Evolutionary conservation across 441 rosid genomes (phyloP).

Genomic region (Pelargonium fulgidum): DNA sequence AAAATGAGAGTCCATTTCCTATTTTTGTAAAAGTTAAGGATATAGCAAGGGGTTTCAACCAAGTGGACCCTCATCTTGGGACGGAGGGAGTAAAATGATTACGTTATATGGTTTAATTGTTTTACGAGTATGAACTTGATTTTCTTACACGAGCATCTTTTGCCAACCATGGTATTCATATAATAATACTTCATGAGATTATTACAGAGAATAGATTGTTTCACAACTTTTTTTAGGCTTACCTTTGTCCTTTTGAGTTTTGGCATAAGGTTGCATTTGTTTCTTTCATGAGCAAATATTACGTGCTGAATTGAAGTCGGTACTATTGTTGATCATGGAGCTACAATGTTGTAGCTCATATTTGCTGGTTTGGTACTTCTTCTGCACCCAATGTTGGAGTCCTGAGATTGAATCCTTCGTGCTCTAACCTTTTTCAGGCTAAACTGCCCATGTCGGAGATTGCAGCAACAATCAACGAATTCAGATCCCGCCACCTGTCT

Average conservation of each 20-base stretch:
- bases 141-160: neutral
- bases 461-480: slow-evolving; percentile 80
- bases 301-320: neutral
- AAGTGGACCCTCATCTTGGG: too few species aligned
- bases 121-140: neutral
- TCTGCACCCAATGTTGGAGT: neutral
- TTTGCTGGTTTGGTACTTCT: neutral
- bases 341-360: neutral
- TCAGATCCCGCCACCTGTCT: slow-evolving; percentile 84
- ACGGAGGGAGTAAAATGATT: neutral
- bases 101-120: neutral
- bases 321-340: neutral
- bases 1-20: too few species aligned
- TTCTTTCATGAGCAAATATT: neutral
- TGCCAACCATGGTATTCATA: neutral
- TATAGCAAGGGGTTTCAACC: too few species aligned
- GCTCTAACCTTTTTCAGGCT: slow-evolving; percentile 36
- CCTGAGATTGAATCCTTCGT: neutral
- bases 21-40: too few species aligned
- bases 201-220: neutral
- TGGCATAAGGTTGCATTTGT: neutral
- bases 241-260: neutral
- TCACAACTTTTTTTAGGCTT: neutral
- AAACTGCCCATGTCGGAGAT: slow-evolving; percentile 86
- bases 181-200: too few species aligned